Evolutionary conservation across 768 basidiomycete genomes (phyloP), one percentile per base, ranked within the genome.

Genomic region (Cytidiella melzeri): DNA sequence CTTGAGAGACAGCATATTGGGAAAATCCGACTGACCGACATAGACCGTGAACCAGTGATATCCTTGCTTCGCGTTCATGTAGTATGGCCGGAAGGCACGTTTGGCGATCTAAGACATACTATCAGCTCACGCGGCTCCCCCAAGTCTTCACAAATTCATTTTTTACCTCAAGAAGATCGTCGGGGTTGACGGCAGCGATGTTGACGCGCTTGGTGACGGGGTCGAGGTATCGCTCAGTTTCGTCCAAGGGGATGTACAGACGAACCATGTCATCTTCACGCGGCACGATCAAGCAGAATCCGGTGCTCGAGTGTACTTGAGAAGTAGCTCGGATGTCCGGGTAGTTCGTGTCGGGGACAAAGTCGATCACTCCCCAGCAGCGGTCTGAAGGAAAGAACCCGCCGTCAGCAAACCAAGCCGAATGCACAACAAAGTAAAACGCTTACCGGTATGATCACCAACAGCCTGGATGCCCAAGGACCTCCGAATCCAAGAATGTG

Each of bases 401-500:
- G 20, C 13, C 41, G n/a, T 18, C 10, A 38, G 24, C 13, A 41
- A 28, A 21, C 23, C n/a, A n/a, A n/a, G n/a, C n/a, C n/a, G n/a
- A n/a, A n/a, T n/a, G n/a, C n/a, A n/a, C 36, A 47, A 5, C 30
- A n/a, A 30, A 20, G 20, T 28, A 30, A 6, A 19, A 23, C 1
- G 51, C 58, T 21, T 6, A 67, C 73, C 69, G 6, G 72, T 73
- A 52, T 87, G 82, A 61, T 89, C 86, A 7, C 89, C 90, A 51
- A 87, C 79, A 85, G 90, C 84, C 3, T 66, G 60, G 45, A 91
- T 82, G 7, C 72, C 70, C 9, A 88, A 68, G 0, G 66, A 48
- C 53, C 85, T 88, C 21, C 89, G 77, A n/a, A 91, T 84, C 87
- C 87, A 90, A 5, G 86, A 90, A 65, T 89, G 87, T 0, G 87